phyloP scores from a whole-genome alignment of 495 filamentous ascomycete species.

The Rostrohypoxylon terebratum region DNA sequence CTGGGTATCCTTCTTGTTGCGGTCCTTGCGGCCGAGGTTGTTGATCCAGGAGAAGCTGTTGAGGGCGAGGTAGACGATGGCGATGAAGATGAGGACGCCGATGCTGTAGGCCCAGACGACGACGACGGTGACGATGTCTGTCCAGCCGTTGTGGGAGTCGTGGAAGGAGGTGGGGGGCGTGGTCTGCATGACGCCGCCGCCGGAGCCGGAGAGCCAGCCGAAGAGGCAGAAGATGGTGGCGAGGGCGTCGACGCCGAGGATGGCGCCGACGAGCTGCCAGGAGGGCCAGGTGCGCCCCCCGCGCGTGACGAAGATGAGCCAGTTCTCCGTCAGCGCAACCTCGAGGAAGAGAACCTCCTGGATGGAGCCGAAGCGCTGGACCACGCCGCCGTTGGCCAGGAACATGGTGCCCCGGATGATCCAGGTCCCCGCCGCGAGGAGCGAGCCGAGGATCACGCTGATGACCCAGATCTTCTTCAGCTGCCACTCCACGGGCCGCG shows the following conservation, averaged over 20 bases:
- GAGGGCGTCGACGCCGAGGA: conserved; percentile 81
- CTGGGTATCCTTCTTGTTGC: conserved; percentile 76
- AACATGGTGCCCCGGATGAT: conserved; percentile 83
- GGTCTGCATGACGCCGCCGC: conserved; percentile 39
- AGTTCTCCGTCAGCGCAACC: conserved; percentile 92
- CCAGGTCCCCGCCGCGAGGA: conserved; percentile 85
- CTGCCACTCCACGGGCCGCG: conserved; percentile 92
- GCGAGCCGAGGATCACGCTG: conserved; percentile 80
- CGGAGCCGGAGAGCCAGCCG: conserved; percentile 75
- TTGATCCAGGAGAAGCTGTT: conserved; percentile 76
- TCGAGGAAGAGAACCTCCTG: conserved; percentile 88
- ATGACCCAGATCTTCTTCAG: conserved; percentile 91
- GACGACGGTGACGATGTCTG: conserved; percentile 81
- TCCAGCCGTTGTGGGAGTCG: conserved; percentile 67
- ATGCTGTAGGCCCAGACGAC: conserved; percentile 84
- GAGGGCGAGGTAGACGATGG: conserved; percentile 80
- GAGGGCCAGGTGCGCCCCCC: conserved; percentile 85
- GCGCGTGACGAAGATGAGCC: conserved; percentile 95
- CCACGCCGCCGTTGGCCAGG: conserved; percentile 75
- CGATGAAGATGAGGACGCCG: conserved; percentile 80
- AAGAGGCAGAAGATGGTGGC: conserved; percentile 85
- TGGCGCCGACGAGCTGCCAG: conserved; percentile 79
- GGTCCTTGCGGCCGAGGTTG: conserved; percentile 81
- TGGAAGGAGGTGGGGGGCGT: conserved; percentile 45
- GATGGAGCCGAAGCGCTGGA: conserved; percentile 83